A percentile compares a stretch with the other conserved stretches of the same genome.
Evolutionary conservation across 306 rosid species (phyloP).

Genomic region (Arachis hypogaea): DNA sequence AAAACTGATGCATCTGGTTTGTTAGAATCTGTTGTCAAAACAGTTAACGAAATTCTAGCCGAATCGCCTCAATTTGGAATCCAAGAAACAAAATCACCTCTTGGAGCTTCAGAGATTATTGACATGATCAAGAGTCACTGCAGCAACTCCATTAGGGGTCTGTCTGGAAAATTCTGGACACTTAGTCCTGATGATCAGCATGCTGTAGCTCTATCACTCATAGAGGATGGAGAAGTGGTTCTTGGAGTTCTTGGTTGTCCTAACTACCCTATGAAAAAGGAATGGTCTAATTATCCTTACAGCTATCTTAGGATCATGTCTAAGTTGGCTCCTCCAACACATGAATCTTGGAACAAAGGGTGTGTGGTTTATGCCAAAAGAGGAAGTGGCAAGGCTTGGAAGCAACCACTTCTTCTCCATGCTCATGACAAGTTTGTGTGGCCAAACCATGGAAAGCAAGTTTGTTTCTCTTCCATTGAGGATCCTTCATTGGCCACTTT

Average conservation of each 20-base stretch:
- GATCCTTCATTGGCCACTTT: conserved; percentile 79
- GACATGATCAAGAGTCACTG: conserved; percentile 67
- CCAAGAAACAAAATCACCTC: conserved; percentile 58
- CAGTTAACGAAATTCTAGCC: conserved; percentile 72
- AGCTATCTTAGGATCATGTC: conserved; percentile 75
- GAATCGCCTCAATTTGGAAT: conserved; percentile 77
- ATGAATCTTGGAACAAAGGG: conserved; percentile 84
- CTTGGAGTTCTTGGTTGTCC: conserved; percentile 97
- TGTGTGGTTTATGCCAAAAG: conserved; percentile 79
- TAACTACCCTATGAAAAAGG: conserved; percentile 91
- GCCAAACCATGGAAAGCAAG: conserved; percentile 77
- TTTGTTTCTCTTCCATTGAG: conserved; percentile 70
- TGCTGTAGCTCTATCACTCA: conserved; percentile 78
- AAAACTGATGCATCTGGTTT: conserved; percentile 55
- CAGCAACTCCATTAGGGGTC: conserved; percentile 64
- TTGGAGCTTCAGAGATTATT: conserved; percentile 65
- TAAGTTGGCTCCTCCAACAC: conserved; percentile 58
- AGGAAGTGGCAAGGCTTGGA: conserved; percentile 84
- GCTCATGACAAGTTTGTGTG: conserved; percentile 57
- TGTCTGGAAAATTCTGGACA: conserved; percentile 76
- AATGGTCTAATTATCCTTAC: conserved; percentile 76
- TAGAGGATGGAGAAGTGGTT: conserved; percentile 77
- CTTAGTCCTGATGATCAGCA: conserved; percentile 89
- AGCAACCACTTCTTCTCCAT: conserved; percentile 73
- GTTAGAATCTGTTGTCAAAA: conserved; percentile 62